A percentile compares a stretch with the other conserved stretches of the same genome.
phyloP scores from a whole-genome alignment of 2,329 filamentous ascomycete genomes.

The Raffaelea deltoideospora region DNA sequence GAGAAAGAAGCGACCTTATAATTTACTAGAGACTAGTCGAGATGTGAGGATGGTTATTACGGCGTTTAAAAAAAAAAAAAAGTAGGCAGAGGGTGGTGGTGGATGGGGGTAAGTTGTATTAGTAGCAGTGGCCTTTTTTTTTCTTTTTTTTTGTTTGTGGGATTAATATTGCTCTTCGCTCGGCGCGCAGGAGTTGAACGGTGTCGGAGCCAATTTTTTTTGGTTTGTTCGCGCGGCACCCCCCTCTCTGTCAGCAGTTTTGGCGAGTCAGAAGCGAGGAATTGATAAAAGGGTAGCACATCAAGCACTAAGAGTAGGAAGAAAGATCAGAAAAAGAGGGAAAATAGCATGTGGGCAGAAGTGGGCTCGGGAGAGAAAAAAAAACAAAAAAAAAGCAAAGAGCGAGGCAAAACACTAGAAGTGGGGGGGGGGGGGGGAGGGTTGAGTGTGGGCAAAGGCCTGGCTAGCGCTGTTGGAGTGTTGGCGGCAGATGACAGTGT shows the following conservation, averaged over 20 bases:
- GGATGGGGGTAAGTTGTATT: background rate
- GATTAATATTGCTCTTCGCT: background rate
- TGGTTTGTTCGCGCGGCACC: background rate
- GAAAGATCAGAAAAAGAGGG: background rate
- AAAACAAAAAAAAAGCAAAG: no score
- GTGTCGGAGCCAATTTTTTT: conserved; percentile 8
- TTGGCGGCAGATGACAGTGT: no score
- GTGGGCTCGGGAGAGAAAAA: background rate
- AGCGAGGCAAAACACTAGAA: background rate
- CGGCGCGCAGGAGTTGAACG: conserved; percentile 5
- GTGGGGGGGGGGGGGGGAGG: background rate
- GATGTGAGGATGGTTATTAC: no score
- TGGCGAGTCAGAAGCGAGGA: conserved; percentile 10
- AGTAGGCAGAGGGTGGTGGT: no score
- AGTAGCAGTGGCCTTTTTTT: background rate
- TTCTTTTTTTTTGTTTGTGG: background rate
- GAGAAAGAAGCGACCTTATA: no score
- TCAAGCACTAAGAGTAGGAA: background rate
- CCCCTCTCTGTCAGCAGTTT: conserved; percentile 1
- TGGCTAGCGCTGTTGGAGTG: no score
- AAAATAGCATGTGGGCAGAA: background rate
- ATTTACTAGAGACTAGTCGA: no score
- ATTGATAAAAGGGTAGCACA: no score
- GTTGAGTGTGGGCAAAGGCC: no score
- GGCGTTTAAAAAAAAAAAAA: no score